phyloP scores from a whole-genome alignment of 169 alveolate species.

The Eimeria necatrix region DNA sequence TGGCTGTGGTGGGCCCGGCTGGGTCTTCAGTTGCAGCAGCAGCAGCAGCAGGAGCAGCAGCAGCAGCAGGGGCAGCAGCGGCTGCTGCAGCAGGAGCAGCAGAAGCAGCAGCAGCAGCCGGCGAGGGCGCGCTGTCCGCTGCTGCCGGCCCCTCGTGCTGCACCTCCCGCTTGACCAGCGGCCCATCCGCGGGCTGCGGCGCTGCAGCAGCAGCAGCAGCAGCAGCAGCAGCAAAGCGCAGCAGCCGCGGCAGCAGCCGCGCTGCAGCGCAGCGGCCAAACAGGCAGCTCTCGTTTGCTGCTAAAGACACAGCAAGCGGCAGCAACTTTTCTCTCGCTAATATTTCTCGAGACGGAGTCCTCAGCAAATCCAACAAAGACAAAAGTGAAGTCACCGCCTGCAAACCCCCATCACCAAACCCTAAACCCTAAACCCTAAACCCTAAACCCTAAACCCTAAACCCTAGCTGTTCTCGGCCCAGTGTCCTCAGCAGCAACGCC shows the following conservation, averaged over 20 bases:
- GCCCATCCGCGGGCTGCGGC: neutral
- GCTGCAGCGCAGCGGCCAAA: slow-evolving; percentile 46
- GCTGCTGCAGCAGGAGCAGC: too few species aligned
- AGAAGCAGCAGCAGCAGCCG: slow-evolving; percentile 47
- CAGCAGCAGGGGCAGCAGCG: too few species aligned
- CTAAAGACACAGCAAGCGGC: neutral
- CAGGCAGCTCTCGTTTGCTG: neutral
- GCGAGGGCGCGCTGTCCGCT: too few species aligned
- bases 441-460: too few species aligned
- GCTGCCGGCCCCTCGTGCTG: too few species aligned
- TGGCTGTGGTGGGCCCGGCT: neutral
- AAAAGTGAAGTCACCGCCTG: neutral
- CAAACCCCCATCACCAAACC: too few species aligned
- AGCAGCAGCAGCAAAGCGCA: neutral
- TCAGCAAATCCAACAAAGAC: neutral
- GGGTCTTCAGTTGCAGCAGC: neutral
- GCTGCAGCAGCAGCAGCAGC: slow-evolving; percentile 38
- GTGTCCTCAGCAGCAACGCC: too few species aligned
- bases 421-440: too few species aligned
- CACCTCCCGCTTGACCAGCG: neutral
- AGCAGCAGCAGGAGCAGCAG: neutral
- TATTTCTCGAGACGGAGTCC: too few species aligned
- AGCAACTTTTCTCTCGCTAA: neutral
- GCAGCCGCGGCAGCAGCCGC: slow-evolving; percentile 27
- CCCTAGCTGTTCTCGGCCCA: too few species aligned